These are phyloP conservation scores for Rhodotorula toruloides DNA, from an alignment of 768 basidiomycete genomes.

Conservation along the genomic window DNA sequence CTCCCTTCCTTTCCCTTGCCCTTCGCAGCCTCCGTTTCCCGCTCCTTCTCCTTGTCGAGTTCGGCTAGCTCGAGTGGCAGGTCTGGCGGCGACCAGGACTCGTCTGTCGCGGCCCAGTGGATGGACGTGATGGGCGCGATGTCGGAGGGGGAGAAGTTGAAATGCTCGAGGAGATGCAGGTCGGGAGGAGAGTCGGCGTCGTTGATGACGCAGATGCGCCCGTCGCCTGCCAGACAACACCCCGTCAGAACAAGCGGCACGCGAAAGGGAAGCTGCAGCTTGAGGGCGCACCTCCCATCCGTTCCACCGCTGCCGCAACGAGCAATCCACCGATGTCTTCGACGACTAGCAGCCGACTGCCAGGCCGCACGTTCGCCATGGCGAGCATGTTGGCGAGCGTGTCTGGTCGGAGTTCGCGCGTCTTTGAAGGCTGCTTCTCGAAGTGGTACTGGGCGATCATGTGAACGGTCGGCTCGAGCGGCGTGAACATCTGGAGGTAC, in stretches of 20 bases:
- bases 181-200: slow-evolving; percentile 89
- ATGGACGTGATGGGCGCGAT: slow-evolving; percentile 59
- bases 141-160: slow-evolving; percentile 70
- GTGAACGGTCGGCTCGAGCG: slow-evolving; percentile 77
- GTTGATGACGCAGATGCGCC: slow-evolving; percentile 74
- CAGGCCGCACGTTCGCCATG: slow-evolving; percentile 74
- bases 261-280: background rate
- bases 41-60: background rate
- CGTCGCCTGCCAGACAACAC: slow-evolving; percentile 56
- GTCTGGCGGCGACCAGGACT: slow-evolving; percentile 64
- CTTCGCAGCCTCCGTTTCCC: background rate
- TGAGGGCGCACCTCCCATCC: slow-evolving; percentile 67
- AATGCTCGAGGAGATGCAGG: slow-evolving; percentile 70
- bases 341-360: slow-evolving; percentile 78
- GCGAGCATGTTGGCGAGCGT: slow-evolving; percentile 82
- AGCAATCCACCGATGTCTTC: slow-evolving; percentile 88
- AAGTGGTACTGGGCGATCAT: slow-evolving; percentile 89
- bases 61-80: slow-evolving; percentile 29
- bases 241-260: no score
- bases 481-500: slow-evolving; percentile 78
- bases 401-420: slow-evolving; percentile 80
- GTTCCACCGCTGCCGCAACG: slow-evolving; percentile 74
- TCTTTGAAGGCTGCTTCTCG: slow-evolving; percentile 63
- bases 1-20: slow-evolving; percentile 46
- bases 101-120: slow-evolving; percentile 86